Conservation (phyloP, 352 stramenopile genomes). For the Globisporangium irregulare region DNA sequence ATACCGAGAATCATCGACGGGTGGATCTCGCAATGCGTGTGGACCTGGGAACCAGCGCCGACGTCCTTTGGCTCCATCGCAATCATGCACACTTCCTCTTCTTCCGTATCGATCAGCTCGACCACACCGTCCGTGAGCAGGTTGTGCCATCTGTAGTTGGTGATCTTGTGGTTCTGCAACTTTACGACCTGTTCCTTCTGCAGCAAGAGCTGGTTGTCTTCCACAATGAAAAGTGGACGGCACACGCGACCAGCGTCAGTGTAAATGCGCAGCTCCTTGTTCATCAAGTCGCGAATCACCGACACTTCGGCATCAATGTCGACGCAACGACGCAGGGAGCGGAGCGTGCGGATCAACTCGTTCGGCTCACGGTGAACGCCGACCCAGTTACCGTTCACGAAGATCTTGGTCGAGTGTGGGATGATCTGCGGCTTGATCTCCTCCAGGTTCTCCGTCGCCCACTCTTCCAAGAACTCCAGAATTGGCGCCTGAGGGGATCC, state of each 20-base stretch:
- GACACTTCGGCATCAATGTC: constrained; percentile 99
- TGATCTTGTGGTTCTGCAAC: constrained; percentile 90
- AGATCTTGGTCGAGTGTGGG: constrained; percentile 98
- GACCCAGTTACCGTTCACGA: constrained; percentile 99
- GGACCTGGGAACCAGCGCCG: constrained; percentile 89
- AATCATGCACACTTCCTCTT: constrained; percentile 99
- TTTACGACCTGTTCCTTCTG: constrained; percentile 98
- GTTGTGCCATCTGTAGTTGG: constrained; percentile 87
- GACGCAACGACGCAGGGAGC: constrained; percentile 92
- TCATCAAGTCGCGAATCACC: constrained; percentile 97
- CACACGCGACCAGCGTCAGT: constrained; percentile 99
- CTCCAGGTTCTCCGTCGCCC: constrained; percentile 97
- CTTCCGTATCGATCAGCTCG: constrained; percentile 98
- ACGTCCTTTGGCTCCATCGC: constrained; percentile 98
- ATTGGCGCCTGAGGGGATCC: constrained; percentile 93
- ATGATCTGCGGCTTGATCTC: constrained; percentile 98
- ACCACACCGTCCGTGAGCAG: constrained; percentile 93
- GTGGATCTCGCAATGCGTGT: constrained; percentile 99
- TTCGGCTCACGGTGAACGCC: constrained; percentile 98
- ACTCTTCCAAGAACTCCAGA: constrained; percentile 98
- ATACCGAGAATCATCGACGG: constrained; percentile 99
- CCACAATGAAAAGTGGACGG: constrained; percentile 98
- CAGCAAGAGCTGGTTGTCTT: constrained; percentile 94
- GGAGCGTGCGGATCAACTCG: constrained; percentile 94
- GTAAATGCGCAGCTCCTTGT: constrained; percentile 99